Percentiles rank a stretch among this genome's conserved stretches.
These are phyloP conservation scores for Aspergillus tubingensis DNA, from an alignment of 2,329 filamentous ascomycete genomes.

Conservation along the genomic window DNA sequence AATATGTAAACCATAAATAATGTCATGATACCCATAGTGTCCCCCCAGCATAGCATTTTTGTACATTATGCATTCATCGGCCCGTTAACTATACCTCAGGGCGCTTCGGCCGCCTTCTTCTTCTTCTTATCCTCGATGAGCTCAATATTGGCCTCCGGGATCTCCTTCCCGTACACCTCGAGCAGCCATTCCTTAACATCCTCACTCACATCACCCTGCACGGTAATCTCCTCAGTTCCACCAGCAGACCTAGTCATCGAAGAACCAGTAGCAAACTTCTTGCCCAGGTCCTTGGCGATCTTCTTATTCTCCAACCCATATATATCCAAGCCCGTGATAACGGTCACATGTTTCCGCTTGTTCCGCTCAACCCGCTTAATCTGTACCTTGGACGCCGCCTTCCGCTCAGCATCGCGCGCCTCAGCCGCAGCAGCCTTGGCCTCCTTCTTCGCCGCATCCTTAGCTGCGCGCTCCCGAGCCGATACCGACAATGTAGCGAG, in stretches of 20 bases:
- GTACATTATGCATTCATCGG: constrained; percentile 1
- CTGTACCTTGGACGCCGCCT: constrained; percentile 77
- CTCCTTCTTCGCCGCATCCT: constrained; percentile 95
- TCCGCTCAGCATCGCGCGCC: constrained; percentile 77
- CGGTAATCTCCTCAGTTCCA: constrained; percentile 92
- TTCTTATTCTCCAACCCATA: constrained; percentile 95
- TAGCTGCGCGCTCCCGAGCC: constrained; percentile 90
- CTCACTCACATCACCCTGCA: constrained; percentile 94
- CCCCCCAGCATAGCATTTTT: constrained; percentile 1
- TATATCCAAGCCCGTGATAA: constrained; percentile 84
- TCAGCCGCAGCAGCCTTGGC: constrained; percentile 89
- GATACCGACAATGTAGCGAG: constrained; percentile 84
- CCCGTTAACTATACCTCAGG: too few relatives aligned
- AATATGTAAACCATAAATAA: constrained; percentile 23
- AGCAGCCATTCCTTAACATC: constrained; percentile 89
- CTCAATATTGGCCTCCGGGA: constrained; percentile 95
- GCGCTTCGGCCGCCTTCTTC: constrained; percentile 56
- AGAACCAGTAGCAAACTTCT: constrained; percentile 95
- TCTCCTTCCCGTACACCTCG: constrained; percentile 78
- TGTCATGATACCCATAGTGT: constrained; percentile 28
- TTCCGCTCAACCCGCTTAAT: constrained; percentile 98
- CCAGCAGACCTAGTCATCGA: constrained; percentile 86
- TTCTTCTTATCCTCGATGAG: constrained; percentile 95
- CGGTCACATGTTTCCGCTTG: constrained; percentile 95
- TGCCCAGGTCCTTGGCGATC: constrained; percentile 92